Base-by-base conservation (phyloP, 2,329 filamentous ascomycete species). In the Aureobasidium sp. region DNA sequence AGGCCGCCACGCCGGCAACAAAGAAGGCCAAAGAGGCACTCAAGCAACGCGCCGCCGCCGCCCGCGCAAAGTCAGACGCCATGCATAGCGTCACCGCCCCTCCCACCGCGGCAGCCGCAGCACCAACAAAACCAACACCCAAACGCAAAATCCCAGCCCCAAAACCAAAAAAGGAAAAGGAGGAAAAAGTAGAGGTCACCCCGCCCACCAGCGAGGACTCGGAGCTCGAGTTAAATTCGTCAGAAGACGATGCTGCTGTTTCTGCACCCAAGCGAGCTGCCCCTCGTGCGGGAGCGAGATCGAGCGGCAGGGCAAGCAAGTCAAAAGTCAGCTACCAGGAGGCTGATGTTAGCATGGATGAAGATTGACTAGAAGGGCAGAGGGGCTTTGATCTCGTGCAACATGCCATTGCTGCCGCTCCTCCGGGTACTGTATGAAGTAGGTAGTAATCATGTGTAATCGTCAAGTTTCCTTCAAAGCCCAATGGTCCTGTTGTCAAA, bases 21-120 rank as follows among this genome's bases (percentile, higher is more conserved):
- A 77, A 77, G 67, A 72, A 70, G 55, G 70, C 72, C 29, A 77
- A 75, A 67, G 75, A 67, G 36, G 68, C 68, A 0, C 67, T 70
- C 65, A 68, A 59, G 47, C 8, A 34, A 42, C 45, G 45, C 36
- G 62, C 63, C 17, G 64, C 53, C 7, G 57, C 61, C 44, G 66
- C 64, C 2, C 65, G 68, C 47, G 65, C 63, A 12, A 67, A 67
- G 44, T 62, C 64, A 14, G 62, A 64, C 14, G 66, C 65, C 45
- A 61, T 64, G 4, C 64, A 65, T 34, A 60, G 48, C n/a, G 65
- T 31, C 8, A 64, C 63, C 11, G 53, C 48, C 20, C 63, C 57
- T 37, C 51, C 37, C 14, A 62, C 47, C 78, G 80, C 67, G 78
- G 80, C 67, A 78, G 80, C 67, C 63, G 56, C 71, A 22, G 27